Conservation (phyloP, 2,329 filamentous ascomycete genomes). For the Aspergillus thermomutatus region DNA sequence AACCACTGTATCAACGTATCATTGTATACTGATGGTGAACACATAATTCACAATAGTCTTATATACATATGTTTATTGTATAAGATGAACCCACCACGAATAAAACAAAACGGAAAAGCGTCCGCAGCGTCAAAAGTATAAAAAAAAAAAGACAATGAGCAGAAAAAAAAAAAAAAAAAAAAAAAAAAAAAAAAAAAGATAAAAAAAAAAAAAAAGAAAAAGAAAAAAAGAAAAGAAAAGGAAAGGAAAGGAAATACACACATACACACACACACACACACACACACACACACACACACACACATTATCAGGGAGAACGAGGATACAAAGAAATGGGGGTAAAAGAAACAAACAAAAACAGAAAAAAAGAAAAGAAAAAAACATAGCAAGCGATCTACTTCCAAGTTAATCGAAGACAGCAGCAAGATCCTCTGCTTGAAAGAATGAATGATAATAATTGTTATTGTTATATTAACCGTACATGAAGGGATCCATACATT, state of each 20-base stretch:
- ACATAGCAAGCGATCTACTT: background rate
- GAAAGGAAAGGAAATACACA: constrained; percentile 1
- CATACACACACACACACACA: too few relatives aligned
- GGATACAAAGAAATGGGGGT: background rate
- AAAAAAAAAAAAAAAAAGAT: constrained; percentile 1
- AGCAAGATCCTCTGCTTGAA: background rate
- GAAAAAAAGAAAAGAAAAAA: background rate
- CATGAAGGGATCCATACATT: background rate
- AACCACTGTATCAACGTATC: too few relatives aligned
- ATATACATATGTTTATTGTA: too few relatives aligned
- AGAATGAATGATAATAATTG: background rate
- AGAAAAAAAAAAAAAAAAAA: constrained; percentile 3
- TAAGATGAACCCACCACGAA: too few relatives aligned
- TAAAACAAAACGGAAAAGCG: too few relatives aligned
- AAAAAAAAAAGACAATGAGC: constrained; percentile 6
- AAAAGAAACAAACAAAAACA: background rate
- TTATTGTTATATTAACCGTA: background rate
- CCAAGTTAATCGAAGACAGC: background rate
- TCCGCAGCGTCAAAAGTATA: too few relatives aligned
- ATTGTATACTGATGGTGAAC: too few relatives aligned
- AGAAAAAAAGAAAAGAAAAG: constrained; percentile 3
- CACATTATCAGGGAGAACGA: constrained; percentile 3
- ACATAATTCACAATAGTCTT: too few relatives aligned
- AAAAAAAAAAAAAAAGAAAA: constrained; percentile 1
- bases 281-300: too few relatives aligned